Evolutionary conservation across 495 filamentous ascomycete genomes (phyloP).

Genomic region (Xylaria venustula): DNA sequence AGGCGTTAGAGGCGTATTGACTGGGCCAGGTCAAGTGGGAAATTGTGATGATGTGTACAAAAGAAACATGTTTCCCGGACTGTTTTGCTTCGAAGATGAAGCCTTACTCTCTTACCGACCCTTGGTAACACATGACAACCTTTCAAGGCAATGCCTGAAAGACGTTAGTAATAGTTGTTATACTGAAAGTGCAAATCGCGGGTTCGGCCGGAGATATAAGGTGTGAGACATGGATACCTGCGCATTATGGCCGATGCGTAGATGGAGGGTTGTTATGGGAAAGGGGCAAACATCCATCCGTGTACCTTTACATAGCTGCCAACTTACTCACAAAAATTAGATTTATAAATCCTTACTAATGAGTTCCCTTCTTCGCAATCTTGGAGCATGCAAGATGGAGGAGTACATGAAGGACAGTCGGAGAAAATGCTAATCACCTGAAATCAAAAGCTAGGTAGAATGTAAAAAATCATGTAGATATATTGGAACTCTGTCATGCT

Average conservation of each 20-base stretch:
- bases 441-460: background rate
- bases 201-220: no score
- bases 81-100: background rate
- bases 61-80: background rate
- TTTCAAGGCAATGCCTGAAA: background rate
- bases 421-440: background rate
- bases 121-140: background rate
- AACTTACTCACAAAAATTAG: no score
- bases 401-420: no score
- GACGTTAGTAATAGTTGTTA: no score
- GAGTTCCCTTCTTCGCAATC: no score
- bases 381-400: background rate
- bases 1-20: constrained; percentile 10
- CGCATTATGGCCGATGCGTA: no score
- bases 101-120: background rate
- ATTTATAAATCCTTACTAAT: no score
- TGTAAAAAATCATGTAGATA: background rate
- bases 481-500: background rate
- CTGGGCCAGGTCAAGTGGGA: background rate
- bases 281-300: no score
- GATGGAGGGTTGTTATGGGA: no score
- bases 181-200: no score
- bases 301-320: no score
- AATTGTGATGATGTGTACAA: constrained; percentile 1
- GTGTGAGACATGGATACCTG: no score